Evolutionary conservation across 768 basidiomycete species (phyloP), one percentile per base, ranked within the genome.

Genomic region (Amanita exitialis): DNA sequence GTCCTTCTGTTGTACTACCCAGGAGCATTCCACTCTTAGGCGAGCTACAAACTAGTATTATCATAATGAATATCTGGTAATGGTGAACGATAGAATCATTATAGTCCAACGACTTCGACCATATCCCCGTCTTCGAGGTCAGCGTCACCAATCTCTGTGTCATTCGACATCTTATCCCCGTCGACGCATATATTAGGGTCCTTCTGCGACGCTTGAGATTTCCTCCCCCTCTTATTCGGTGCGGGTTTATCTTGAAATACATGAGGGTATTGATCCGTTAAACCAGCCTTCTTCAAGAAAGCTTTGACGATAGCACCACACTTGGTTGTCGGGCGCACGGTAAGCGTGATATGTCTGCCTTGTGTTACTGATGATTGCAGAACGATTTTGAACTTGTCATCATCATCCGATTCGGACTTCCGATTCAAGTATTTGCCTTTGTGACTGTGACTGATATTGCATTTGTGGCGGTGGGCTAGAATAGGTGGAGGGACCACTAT

Each of bases 111-210:
- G 34, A 90, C 77, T 52, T 91, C 88, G 16, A 90, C 77, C 69
- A 81, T 61, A 63, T 91, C 88, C 0, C 86, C 88, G 55, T 91
- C 86, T 56, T 90, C 88, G 54, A 90, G 57, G 53, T 86, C 87
- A 16, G 76, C 74, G 12, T 79, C 77, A 9, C 82, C 75, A 51
- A 91, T 88, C 53, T 75, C 74, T 5, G 69, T 64, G 18, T 75
- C 69, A 32, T 78, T 69, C n/a, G 70, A 70, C 71, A 87, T 73
- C 59, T 71, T 80, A 36, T 88, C 85, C 6, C 88, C 88, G 58
- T 91, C 88, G 20, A 90, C 66, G 57, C 69, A 71, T 34, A 90
- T 59, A 37, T 62, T 66, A 6, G 81, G 82, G 18, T 73, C 67
- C 47, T 72, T 71, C 43, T 54, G 61, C 30, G 58, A 51, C 44